phyloP scores from a whole-genome alignment of 2,329 filamentous ascomycete species.

The Aspergillus uvarum region DNA sequence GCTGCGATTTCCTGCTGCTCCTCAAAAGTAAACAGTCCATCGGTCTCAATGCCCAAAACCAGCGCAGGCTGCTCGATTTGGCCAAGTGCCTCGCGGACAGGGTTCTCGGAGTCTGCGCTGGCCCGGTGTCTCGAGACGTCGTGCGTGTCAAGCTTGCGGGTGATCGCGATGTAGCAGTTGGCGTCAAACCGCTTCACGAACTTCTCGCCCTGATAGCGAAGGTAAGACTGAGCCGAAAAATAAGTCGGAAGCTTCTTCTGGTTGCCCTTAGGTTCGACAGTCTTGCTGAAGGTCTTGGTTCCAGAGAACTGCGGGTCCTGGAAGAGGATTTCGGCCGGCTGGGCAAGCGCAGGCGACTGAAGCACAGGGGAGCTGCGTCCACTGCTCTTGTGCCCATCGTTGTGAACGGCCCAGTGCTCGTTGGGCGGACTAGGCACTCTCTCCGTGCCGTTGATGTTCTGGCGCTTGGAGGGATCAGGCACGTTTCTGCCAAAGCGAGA shows the following conservation, averaged over 20 bases:
- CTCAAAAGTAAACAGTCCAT: conserved; percentile 94
- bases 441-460: conserved; percentile 73
- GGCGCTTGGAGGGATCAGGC: conserved; percentile 77
- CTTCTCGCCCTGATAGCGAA: conserved; percentile 93
- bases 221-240: conserved; percentile 96
- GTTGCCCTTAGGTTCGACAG: conserved; percentile 35
- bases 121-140: conserved; percentile 80
- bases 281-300: conserved; percentile 54
- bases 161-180: conserved; percentile 99
- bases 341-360: conserved; percentile 5
- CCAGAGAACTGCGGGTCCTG: conserved; percentile 72
- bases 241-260: conserved; percentile 67
- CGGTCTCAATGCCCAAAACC: conserved; percentile 90
- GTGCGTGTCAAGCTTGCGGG: conserved; percentile 94
- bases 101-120: conserved; percentile 37
- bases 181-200: conserved; percentile 97
- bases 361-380: conserved; percentile 30
- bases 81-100: conserved; percentile 71
- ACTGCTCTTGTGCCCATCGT: conserved; percentile 69
- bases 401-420: conserved; percentile 77
- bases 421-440: conserved; percentile 62
- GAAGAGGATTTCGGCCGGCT: conserved; percentile 37
- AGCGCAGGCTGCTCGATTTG: conserved; percentile 85
- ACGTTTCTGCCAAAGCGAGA: conserved; percentile 90
- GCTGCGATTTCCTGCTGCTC: conserved; percentile 91